Percentiles rank a stretch among this genome's conserved stretches.
Evolutionary conservation across 768 basidiomycete species (phyloP).

Genomic region (Tulasnella sp.): DNA sequence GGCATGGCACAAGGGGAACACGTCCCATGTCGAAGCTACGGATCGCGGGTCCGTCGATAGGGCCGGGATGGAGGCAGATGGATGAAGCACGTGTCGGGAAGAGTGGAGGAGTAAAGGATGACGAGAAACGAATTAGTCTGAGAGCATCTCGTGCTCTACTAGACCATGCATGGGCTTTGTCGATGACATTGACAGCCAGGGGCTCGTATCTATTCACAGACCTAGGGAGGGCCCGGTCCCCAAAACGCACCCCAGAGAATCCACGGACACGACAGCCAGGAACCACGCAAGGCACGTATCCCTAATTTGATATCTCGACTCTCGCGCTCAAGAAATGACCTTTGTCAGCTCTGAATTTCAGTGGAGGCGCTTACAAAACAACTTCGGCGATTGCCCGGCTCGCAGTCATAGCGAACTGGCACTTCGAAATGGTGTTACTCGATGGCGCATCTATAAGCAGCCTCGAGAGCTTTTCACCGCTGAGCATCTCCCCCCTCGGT

Average conservation of each 20-base stretch:
- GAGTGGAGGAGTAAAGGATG: too few species aligned
- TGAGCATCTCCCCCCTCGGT: background rate
- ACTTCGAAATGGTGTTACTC: background rate
- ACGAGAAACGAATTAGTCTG: too few species aligned
- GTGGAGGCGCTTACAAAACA: background rate
- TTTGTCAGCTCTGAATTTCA: background rate
- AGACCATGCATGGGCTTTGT: too few species aligned
- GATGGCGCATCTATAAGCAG: background rate
- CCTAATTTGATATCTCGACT: background rate
- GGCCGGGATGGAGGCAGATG: too few species aligned
- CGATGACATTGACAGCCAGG: too few species aligned
- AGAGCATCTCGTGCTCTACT: too few species aligned
- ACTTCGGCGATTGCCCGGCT: background rate
- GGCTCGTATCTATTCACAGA: background rate
- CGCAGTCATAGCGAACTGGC: background rate
- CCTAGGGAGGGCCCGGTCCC: background rate
- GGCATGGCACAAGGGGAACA: too few species aligned
- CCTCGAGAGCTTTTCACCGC: background rate
- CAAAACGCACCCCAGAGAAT: background rate
- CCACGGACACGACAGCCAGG: background rate
- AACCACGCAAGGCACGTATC: background rate
- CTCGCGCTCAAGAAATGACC: background rate
- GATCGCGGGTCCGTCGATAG: too few species aligned
- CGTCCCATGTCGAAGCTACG: too few species aligned
- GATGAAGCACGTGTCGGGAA: too few species aligned